phyloP scores from a whole-genome alignment of 164 flowering plant species.

The Vitis rotundifolia region DNA sequence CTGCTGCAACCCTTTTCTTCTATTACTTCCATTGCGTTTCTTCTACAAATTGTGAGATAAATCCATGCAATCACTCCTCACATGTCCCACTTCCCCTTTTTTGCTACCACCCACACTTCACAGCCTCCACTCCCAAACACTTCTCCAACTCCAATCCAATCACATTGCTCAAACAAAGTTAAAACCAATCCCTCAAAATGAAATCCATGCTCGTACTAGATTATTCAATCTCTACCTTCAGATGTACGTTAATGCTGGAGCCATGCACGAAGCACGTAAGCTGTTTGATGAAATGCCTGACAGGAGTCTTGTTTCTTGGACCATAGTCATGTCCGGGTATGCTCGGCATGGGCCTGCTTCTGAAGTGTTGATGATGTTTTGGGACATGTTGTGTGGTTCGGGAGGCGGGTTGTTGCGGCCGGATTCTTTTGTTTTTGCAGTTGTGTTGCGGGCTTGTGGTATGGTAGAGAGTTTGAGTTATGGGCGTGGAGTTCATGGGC shows the following conservation, averaged over 20 bases:
- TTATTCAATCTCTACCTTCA: constrained; percentile 21
- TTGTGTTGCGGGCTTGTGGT: constrained; percentile 30
- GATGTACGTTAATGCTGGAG: constrained; percentile 16
- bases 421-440: constrained; percentile 28
- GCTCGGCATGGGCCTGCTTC: constrained; percentile 22
- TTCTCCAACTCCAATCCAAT: neutral
- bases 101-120: neutral
- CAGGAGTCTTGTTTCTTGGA: constrained; percentile 31
- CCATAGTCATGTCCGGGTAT: constrained; percentile 35
- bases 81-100: neutral
- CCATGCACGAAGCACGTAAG: constrained; percentile 26
- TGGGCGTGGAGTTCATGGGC: constrained; percentile 27
- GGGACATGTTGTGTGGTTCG: constrained; percentile 12
- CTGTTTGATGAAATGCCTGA: constrained; percentile 33
- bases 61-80: neutral
- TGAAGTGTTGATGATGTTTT: constrained; percentile 22
- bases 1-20: no score
- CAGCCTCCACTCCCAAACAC: neutral
- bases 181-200: neutral
- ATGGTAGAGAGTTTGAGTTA: constrained; percentile 9
- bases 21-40: no score
- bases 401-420: constrained; percentile 9
- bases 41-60: no score
- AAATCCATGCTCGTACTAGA: constrained; percentile 1
- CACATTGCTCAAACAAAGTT: neutral